A percentile compares a stretch with the other conserved stretches of the same genome.
These are phyloP conservation scores for Cyclospora cayetanensis DNA, from an alignment of 169 alveolate species.

Conservation along the genomic window DNA sequence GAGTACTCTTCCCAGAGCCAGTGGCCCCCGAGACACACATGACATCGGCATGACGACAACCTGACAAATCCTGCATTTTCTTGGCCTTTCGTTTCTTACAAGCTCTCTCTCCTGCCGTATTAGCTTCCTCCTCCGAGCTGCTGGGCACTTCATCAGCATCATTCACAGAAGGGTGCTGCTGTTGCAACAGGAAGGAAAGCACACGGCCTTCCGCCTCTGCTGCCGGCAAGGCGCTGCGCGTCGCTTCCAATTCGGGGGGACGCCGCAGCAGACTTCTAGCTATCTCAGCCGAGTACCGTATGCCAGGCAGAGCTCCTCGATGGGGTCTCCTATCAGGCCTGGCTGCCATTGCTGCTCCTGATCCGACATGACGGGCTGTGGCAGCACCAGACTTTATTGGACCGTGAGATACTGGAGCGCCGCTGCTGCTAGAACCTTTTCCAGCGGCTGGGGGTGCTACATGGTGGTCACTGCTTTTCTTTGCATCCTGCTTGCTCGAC, in stretches of 20 bases:
- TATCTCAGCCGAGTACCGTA: conserved; percentile 15
- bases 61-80: conserved; percentile 82
- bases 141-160: conserved; percentile 45
- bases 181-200: conserved; percentile 47
- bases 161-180: conserved; percentile 14
- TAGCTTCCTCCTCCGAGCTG: conserved; percentile 12
- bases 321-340: too few relatives aligned
- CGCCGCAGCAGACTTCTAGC: conserved; percentile 19
- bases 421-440: not conserved
- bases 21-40: conserved; percentile 93
- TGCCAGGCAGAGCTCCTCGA: not conserved
- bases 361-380: too few relatives aligned
- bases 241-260: conserved; percentile 75
- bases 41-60: conserved; percentile 86
- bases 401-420: not conserved
- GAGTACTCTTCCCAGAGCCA: conserved; percentile 96
- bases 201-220: conserved; percentile 77
- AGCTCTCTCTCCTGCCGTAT: not conserved
- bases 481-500: not conserved
- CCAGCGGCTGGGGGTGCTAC: not conserved
- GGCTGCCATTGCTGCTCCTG: too few relatives aligned
- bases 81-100: not conserved
- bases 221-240: conserved; percentile 88
- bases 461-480: not conserved
- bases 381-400: not conserved